phyloP scores from a whole-genome alignment of 2,329 filamentous ascomycete genomes.

The Pseudogymnoascus sp. region DNA sequence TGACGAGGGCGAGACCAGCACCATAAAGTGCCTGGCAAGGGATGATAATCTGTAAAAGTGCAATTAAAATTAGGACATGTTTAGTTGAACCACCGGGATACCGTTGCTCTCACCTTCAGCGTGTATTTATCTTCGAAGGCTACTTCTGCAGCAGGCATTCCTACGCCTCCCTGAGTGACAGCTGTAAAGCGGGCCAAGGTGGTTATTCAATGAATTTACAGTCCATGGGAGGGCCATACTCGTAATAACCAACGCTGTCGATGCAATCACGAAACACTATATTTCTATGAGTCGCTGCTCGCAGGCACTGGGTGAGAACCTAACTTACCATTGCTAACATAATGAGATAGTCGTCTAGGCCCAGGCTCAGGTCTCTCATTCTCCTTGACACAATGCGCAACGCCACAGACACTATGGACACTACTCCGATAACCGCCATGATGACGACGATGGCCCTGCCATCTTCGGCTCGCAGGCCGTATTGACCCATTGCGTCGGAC shows the following conservation, averaged over 20 bases:
- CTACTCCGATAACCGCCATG: not conserved
- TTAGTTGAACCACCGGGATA: not conserved
- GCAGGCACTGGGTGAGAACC: not conserved
- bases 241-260: conserved; percentile 9
- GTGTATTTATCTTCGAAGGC: conserved; percentile 3
- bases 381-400: not conserved
- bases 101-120: conserved; percentile 10
- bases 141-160: conserved; percentile 12
- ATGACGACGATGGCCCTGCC: not conserved
- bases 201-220: not conserved
- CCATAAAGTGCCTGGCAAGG: conserved; percentile 12
- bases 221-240: conserved; percentile 1
- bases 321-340: conserved; percentile 12
- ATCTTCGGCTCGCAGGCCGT: not conserved
- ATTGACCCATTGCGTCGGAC: not conserved
- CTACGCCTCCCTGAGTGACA: conserved; percentile 11
- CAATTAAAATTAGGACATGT: not conserved
- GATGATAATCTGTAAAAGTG: conserved; percentile 11
- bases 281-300: not conserved
- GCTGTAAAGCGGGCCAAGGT: conserved; percentile 2
- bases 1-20: conserved; percentile 9
- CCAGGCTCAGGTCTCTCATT: conserved; percentile 9
- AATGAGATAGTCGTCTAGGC: conserved; percentile 12
- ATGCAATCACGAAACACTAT: conserved; percentile 12
- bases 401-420: not conserved